Evolutionary conservation across 2,329 filamentous ascomycete species (phyloP), one percentile per base, ranked within the genome.

Genomic region (Aspergillus fructus): DNA sequence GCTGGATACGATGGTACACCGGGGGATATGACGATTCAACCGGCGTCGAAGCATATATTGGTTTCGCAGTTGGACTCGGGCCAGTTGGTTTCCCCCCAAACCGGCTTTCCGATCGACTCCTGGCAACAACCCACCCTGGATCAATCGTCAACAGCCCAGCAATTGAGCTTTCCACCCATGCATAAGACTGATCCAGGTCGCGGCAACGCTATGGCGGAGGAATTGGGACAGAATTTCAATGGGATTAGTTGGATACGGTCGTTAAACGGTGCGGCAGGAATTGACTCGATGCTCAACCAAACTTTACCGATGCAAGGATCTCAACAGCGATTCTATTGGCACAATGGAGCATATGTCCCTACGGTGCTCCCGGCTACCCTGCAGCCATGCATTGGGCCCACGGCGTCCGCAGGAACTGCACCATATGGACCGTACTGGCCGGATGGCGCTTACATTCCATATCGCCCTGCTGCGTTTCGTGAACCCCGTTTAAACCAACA

Each of bases 1-100:
- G 91, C 90, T 53, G 92, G 91, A 11, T 97, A 96, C 69, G 93
- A 97, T 80, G 91, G 90, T 33, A 90, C 90, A 5, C 86, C 88
- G 1, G 82, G 87, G 21, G 89, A 91, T 68, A 85, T 88, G 66
- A 85, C 83, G 9, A 85, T 87, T 37, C 89, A 89, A 39, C 88
- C 90, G 39, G 88, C 90, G 1, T 79, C 86, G 47, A 97, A 97
- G 75, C 92, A 96, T 71, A 85, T 96, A 70, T 81, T 94, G 19
- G 79, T 96, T 27, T 87, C 90, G 3, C 81, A 83, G 34, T 76
- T 82, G 27, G 76, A 79, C 55, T 72, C 74, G 53, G 66, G 68
- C 45, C 70, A 72, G 59, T 64, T 71, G 40, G 59, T 74, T 15
- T 56, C 72, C 17, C 63, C 69, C 11, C 72, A 71, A 45, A 55